Base-by-base conservation (phyloP, 441 rosid species). In the Arabidopsis lyrata region DNA sequence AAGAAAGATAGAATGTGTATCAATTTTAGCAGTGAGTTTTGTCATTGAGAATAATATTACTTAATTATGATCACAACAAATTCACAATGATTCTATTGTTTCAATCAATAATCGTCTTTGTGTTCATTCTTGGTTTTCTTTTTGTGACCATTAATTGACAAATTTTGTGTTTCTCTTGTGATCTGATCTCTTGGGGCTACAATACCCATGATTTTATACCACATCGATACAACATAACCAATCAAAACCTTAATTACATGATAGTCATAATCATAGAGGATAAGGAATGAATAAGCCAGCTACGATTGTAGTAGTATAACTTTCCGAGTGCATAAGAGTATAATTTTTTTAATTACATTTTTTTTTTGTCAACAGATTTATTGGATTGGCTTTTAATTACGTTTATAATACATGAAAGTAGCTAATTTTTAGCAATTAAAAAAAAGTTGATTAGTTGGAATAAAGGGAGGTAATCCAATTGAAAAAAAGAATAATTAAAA, bases 381-480 rank as follows among this genome's bases (percentile, higher is more conserved):
- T n/a, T n/a, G n/a, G n/a, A n/a, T n/a, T n/a, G n/a, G n/a, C n/a
- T 24, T 24, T 24, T 18, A 18, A 18, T 57, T 58, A 58, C 15
- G 15, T 57, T 16, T 32, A 58, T 11, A 58, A n/a, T 27, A 27
- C 15, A 15, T 24, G 15, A 16, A 45, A 63, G 48, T 50, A 29
- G 16, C 4, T n/a, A 6, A 10, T 49, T 48, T 48, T 44, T 32
- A 31, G 58, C 22, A 49, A 20, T 8, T 8, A 18, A 22, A 24
- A 36, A 54, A 16, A 50, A 38, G 9, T n/a, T 31, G 55, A 72
- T 54, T 72, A 63, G 68, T 61, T 71, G 67, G 67, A 36, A 49
- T 39, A 50, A 71, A 62, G 62, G 6, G 38, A 59, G 41, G 47
- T 38, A 74, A 76, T 41, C 52, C 8, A 63, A 55, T 63, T 34